Evolutionary conservation across 805 yeast genomes (phyloP), one percentile per base, ranked within the genome.

Genomic region (Candida patagonica): DNA sequence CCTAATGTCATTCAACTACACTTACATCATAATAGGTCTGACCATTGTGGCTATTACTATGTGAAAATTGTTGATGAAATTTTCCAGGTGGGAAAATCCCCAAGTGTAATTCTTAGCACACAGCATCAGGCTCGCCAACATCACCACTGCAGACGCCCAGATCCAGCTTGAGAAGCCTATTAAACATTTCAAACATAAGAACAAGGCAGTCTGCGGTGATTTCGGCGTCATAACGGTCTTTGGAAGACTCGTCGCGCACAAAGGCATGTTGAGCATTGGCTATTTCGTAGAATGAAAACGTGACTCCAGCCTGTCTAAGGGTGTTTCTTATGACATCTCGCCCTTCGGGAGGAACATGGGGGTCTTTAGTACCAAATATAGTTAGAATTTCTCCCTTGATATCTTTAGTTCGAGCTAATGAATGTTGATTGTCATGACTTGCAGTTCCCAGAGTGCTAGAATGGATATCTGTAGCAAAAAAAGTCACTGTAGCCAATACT

Each of bases 251-350:
- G 55, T 82, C 94, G 47, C 92, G 68, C 40, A 82, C 79, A 51
- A 81, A 82, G 0, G 94, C 92, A 50, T 83, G 94, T 57, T 82
- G 87, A 10, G 94, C 92, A 47, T 74, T 87, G 50, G 78, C 73
- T 39, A 81, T 65, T 59, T 82, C 94, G 62, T 78, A 70, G 55
- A 82, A 80, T 1, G 86, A 78, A 59, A 80, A 73, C 42, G 69
- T 74, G 37, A 78, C 81, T 16, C 68, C 70, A 23, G 73, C 67
- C 32, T 74, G 70, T 50, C 85, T 66, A 52, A 82, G 57, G 10
- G 70, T 67, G 42, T 66, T 56, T 55, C 94, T 67, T 49, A 83
- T 82, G 53, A 78, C 58, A 52, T 79, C 87, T 44, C 92, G 66
- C 1, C 94, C 94, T 41, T 65, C 79, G 35, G 80, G 76, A 1